A percentile compares a stretch with the other conserved stretches of the same genome.
Evolutionary conservation across 2,329 filamentous ascomycete genomes (phyloP).

Genomic region (Juglanconis juglandina): DNA sequence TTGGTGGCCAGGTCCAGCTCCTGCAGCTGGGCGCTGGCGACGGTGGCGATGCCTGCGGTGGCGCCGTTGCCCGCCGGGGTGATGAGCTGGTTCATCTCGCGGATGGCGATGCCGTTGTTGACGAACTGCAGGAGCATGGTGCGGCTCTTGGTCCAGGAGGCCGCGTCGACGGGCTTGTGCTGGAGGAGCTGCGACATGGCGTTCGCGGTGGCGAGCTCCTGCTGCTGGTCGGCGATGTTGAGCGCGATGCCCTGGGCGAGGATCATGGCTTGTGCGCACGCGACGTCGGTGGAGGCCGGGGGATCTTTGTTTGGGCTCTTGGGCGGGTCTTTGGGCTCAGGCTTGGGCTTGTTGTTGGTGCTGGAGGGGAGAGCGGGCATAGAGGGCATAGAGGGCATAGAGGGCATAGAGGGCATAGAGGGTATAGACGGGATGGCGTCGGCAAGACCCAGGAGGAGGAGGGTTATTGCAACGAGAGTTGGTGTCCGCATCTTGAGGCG

Average conservation of each 20-base stretch:
- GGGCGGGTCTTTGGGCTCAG: not conserved
- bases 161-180: conserved; percentile 13
- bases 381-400: too few species aligned
- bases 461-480: conserved; percentile 1
- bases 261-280: conserved; percentile 20
- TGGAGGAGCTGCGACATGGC: conserved; percentile 13
- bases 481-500: conserved; percentile 1
- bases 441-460: not conserved
- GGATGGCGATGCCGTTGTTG: conserved; percentile 23
- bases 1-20: conserved; percentile 15
- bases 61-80: conserved; percentile 17
- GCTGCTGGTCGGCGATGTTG: conserved; percentile 24
- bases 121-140: conserved; percentile 20
- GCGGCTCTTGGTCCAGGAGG: conserved; percentile 18
- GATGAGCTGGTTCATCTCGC: conserved; percentile 23
- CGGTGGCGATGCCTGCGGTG: conserved; percentile 17
- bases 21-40: conserved; percentile 18
- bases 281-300: not conserved
- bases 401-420: too few species aligned
- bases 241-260: conserved; percentile 22
- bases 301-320: not conserved
- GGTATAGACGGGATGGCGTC: not conserved
- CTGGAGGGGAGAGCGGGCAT: not conserved
- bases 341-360: not conserved
- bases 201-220: conserved; percentile 20